Evolutionary conservation across 441 rosid genomes (phyloP).

Genomic region (Populus hybrid): DNA sequence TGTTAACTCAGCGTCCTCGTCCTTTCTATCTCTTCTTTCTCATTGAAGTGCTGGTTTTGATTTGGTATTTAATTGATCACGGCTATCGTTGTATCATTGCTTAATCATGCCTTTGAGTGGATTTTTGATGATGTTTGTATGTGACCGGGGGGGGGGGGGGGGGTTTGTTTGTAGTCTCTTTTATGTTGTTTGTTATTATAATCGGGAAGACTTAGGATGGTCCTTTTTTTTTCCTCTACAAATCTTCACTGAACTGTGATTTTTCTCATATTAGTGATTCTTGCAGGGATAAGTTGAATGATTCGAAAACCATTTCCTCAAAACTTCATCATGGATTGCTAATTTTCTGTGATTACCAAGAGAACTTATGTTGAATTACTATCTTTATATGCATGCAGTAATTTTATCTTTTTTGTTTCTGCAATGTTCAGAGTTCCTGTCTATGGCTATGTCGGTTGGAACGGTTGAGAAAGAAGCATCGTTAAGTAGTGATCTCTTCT

Average conservation of each 20-base stretch:
- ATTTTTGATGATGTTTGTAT: background rate
- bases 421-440: slow-evolving; percentile 15
- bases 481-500: slow-evolving; percentile 56
- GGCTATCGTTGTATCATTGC: background rate
- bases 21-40: background rate
- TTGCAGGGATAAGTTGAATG: background rate
- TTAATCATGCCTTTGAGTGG: background rate
- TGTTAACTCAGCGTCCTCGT: background rate
- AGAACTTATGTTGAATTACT: background rate
- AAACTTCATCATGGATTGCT: background rate
- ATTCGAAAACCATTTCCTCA: no score
- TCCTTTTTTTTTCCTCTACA: background rate
- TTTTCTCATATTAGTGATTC: background rate
- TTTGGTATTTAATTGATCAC: background rate
- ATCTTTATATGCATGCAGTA: background rate
- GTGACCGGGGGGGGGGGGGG: background rate
- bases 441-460: slow-evolving; percentile 30
- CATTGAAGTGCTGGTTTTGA: background rate
- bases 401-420: background rate
- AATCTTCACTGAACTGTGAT: background rate
- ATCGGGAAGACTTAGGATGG: background rate
- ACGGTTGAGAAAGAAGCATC: slow-evolving; percentile 42
- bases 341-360: background rate
- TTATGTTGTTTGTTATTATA: background rate
- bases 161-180: background rate